Evolutionary conservation across 2,329 filamentous ascomycete species (phyloP).

Genomic region (Colletotrichum falcatum): DNA sequence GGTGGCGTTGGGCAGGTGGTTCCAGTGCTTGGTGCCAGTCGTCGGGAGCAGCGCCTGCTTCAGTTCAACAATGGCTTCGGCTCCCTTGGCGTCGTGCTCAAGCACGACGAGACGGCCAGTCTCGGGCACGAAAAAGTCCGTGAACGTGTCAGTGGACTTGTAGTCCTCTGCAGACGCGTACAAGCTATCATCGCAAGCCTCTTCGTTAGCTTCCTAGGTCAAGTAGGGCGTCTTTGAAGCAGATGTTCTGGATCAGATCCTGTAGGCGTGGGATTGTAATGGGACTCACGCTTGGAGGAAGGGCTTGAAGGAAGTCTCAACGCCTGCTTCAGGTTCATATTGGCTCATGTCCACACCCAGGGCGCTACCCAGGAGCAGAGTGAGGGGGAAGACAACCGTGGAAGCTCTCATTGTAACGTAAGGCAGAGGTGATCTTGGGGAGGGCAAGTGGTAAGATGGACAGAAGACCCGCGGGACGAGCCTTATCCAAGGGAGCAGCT

Average conservation of each 20-base stretch:
- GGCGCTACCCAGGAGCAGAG: slow-evolving; percentile 14
- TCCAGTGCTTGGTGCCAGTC: slow-evolving; percentile 29
- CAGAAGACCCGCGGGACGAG: too few relatives aligned
- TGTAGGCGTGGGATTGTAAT: background rate
- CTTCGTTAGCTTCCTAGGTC: background rate
- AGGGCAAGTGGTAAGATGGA: background rate
- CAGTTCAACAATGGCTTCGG: slow-evolving; percentile 13
- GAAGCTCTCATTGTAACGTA: slow-evolving; percentile 17
- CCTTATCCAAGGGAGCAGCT: background rate
- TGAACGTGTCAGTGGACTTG: slow-evolving; percentile 27
- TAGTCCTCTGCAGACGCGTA: slow-evolving; percentile 29
- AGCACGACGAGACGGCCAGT: slow-evolving; percentile 25
- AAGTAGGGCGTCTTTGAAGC: background rate
- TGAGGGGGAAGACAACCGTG: slow-evolving; percentile 8
- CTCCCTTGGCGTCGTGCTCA: slow-evolving; percentile 10
- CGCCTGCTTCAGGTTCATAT: slow-evolving; percentile 1
- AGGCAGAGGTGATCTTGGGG: background rate
- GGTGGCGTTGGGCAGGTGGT: slow-evolving; percentile 30
- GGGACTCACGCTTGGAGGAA: slow-evolving; percentile 21
- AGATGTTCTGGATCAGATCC: background rate
- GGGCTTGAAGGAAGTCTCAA: slow-evolving; percentile 21
- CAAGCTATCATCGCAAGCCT: background rate
- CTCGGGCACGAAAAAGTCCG: slow-evolving; percentile 25
- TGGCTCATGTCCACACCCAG: slow-evolving; percentile 25
- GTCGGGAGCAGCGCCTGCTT: slow-evolving; percentile 28